Evolutionary conservation across 2,329 filamentous ascomycete species (phyloP), one percentile per base, ranked within the genome.

Genomic region (Bipolaris cookei): DNA sequence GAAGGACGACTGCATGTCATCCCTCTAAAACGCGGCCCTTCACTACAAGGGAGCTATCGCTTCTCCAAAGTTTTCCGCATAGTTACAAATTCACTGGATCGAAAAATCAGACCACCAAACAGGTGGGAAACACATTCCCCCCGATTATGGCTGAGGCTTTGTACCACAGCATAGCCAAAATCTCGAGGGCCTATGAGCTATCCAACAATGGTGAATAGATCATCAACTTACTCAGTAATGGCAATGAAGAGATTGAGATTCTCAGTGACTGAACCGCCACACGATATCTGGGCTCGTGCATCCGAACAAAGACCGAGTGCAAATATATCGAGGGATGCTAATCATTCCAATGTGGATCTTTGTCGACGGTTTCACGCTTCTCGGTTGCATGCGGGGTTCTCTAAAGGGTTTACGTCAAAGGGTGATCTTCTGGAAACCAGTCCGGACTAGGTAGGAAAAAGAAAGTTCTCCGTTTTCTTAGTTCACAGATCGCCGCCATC

Each of bases 101-200:
- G 1, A 39, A 54, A 1, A 47, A 20, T 0, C 39, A 64, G 8
- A 65, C 63, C 1, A 58, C 35, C 1, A 62, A 62, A 20, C 65
- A 69, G 16, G 58, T 66, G 1, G 70, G 70, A 1, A 73, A 72
- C 34, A 65, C 65, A 0, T 68, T 65, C 34, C 69, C 69, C 0
- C 65, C 68, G 0, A 1, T 60, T 1, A 58, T 65, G 18, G 66
- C 63, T 1, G 50, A 59, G 2, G 14, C 35, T 0, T 18, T 69
- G 1, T 69, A 55, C 18, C 44, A 18, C 3, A 18, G n/a, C 0
- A 47, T 51, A 8, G 58, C 54, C 0, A 25, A 60, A 14, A 68
- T 65, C 0, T 46, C 70, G 0, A 64, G 72, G 28, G 72, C 71
- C 0, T 74, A 65, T 11, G 67, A 74, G 38, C 14, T 25, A 3